Evolutionary conservation across 345 rosid species (phyloP), one percentile per base, ranked within the genome.

Genomic region (Psidium friedrichsthalianum): DNA sequence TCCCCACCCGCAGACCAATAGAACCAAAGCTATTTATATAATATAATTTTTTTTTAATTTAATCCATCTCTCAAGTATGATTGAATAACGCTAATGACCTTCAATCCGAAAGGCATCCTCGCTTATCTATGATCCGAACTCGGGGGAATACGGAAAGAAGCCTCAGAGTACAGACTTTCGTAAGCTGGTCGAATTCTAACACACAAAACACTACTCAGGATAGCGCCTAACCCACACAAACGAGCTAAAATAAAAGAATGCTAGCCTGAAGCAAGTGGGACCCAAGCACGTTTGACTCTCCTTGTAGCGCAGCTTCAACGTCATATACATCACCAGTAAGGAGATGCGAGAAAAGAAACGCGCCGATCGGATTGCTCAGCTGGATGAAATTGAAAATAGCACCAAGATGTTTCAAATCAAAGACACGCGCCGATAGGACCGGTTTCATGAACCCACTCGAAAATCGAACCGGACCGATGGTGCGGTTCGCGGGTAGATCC

Each of bases 291-390:
- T 92, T 92, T 6, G 94, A 84, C 25, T 88, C 36, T 36, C 96
- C 96, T 89, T 97, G 99, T 90, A 91, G 96, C 6, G 93, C 89
- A 59, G 99, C 98, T 91, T 97, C 99, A 20, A 85, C 89, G 85
- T 98, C 99, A 22, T 98, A n/a, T n/a, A n/a, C 90, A 87, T 92
- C 87, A 57, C 98, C 99, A 0, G 99, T 99, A 18, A 98, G 95
- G 57, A 88, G 59, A 82, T 93, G 95, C 0, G 99, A 98, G 94
- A 98, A 94, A 85, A 98, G 91, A 54, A 97, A 86, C 18, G 99
- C 99, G 47, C 99, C 99, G 8, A 92, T 53, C 1, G 98, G 99
- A 90, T 96, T 98, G 32, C 99, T 99, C 47, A 98, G 85, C 88
- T 76, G 87, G 86, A 98, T 85, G 88, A 94, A 93, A 89, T 94